Conservation (phyloP, 371 early-diverging fungal species). For the Massospora cicadina region DNA sequence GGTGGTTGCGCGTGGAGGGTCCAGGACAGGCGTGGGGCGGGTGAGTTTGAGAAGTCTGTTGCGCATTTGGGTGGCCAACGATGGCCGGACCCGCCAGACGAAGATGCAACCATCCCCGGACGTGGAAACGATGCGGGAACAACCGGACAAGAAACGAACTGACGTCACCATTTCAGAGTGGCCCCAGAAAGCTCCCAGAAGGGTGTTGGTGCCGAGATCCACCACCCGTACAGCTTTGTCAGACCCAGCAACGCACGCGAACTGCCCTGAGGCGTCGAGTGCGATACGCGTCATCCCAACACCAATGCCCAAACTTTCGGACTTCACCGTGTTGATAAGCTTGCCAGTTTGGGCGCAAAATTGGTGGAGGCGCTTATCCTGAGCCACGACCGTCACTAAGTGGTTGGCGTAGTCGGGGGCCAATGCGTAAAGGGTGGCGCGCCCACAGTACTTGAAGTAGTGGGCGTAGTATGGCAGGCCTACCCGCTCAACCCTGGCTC, state of each 20-base stretch:
- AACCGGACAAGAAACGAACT: constrained; percentile 38
- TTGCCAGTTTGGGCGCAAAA: constrained; percentile 49
- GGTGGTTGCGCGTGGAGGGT: background rate
- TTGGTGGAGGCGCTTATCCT: constrained; percentile 45
- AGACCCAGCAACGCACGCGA: constrained; percentile 45
- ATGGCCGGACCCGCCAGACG: constrained; percentile 44
- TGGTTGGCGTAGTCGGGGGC: constrained; percentile 36
- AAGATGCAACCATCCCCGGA: constrained; percentile 63
- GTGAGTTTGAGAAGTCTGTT: constrained; percentile 12
- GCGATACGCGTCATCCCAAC: constrained; percentile 39
- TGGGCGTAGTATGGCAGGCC: constrained; percentile 22
- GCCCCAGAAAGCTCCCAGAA: constrained; percentile 39
- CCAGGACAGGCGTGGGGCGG: background rate
- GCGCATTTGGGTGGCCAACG: constrained; percentile 31
- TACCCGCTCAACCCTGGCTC: constrained; percentile 4
- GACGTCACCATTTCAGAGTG: constrained; percentile 65
- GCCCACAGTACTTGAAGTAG: constrained; percentile 50
- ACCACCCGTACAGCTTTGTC: constrained; percentile 59
- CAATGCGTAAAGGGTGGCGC: constrained; percentile 59
- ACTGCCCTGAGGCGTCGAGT: constrained; percentile 54
- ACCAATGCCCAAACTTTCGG: constrained; percentile 30
- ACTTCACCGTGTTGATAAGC: constrained; percentile 33
- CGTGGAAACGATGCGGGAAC: constrained; percentile 42
- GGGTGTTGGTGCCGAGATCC: constrained; percentile 43
- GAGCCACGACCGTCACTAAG: constrained; percentile 38